phyloP scores from a whole-genome alignment of 2,329 filamentous ascomycete species.

The Trichoderma gracile region DNA sequence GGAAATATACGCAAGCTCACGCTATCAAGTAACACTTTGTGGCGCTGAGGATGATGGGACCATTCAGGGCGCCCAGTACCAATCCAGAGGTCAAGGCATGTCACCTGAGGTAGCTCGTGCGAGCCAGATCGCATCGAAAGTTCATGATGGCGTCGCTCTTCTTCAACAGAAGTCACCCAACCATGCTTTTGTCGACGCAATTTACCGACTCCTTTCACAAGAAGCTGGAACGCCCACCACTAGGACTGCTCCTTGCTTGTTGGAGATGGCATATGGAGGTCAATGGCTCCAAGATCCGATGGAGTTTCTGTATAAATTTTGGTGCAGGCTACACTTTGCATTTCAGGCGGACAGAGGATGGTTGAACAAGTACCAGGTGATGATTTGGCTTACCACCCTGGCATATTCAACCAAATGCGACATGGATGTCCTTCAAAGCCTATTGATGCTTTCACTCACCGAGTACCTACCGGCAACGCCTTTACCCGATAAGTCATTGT shows the following conservation, averaged over 20 bases:
- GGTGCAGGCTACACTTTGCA: too few relatives aligned
- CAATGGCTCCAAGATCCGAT: too few relatives aligned
- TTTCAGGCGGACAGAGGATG: too few relatives aligned
- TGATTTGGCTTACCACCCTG: not conserved
- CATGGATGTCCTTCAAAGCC: not conserved
- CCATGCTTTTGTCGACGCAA: too few relatives aligned
- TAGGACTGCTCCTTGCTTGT: too few relatives aligned
- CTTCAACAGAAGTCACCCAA: not conserved
- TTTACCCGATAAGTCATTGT: not conserved
- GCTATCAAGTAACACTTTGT: constrained; percentile 26
- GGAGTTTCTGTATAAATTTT: too few relatives aligned
- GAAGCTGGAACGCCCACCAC: too few relatives aligned
- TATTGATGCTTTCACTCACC: not conserved
- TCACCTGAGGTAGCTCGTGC: not conserved
- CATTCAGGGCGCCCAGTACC: not conserved
- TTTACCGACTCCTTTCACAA: too few relatives aligned
- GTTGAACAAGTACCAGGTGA: too few relatives aligned
- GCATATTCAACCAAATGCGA: not conserved
- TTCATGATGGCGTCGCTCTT: not conserved
- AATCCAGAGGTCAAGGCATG: not conserved
- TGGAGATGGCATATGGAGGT: too few relatives aligned
- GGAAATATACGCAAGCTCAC: constrained; percentile 23
- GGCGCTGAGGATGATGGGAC: constrained; percentile 30
- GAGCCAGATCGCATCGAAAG: not conserved
- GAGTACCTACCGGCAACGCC: not conserved